Base-by-base conservation (phyloP, 2,329 filamentous ascomycete genomes). In the Neocatenulostroma microsporum region DNA sequence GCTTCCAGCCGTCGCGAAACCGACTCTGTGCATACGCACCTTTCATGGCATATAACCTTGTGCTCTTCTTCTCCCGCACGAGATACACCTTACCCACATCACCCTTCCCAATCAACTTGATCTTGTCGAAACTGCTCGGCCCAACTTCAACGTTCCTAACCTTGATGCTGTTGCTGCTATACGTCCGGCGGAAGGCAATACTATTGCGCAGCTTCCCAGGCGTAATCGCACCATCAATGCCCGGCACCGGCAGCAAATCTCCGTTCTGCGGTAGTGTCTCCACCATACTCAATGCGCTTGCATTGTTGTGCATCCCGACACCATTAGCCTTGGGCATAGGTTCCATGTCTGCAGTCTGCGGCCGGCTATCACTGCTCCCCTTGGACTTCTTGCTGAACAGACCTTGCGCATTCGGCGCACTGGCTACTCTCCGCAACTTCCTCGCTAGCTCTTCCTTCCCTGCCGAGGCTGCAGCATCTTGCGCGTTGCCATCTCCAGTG, bases 111-210 rank as follows among this genome's bases (percentile, higher is more conserved):
- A 98, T 95, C 64, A 98, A 74, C 64, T 98, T 98, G 64, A 98
- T 95, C 76, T 98, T 98, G 72, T 98, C 91, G 55, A 98, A 98
- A 60, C 89, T 96, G 45, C 84, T 74, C 0, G 91, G 91, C 1
- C 87, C 84, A 23, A 98, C 91, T 64, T 98, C 91, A 31, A 98
- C 91, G 60, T 94, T 87, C 53, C 91, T 78, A 49, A 96, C 85
- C 66, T 98, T 98, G 71, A 98, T 98, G 26, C 91, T 96, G 63
- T 96, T 98, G 49, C 89, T 95, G 64, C 91, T 96, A 62, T 98
- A 98, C 3, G 91, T 98, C 59, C 91, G 77, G 55, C 91, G 75
- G 66, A 95, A 98, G 14, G 85, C 79, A 32, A 85, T 71, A 13
- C 77, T 64, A 49, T 74, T 71, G 39, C 73, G 73, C 47, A 80